These are phyloP conservation scores for Phytophthora pini DNA, from an alignment of 352 stramenopile species.

Conservation along the genomic window DNA sequence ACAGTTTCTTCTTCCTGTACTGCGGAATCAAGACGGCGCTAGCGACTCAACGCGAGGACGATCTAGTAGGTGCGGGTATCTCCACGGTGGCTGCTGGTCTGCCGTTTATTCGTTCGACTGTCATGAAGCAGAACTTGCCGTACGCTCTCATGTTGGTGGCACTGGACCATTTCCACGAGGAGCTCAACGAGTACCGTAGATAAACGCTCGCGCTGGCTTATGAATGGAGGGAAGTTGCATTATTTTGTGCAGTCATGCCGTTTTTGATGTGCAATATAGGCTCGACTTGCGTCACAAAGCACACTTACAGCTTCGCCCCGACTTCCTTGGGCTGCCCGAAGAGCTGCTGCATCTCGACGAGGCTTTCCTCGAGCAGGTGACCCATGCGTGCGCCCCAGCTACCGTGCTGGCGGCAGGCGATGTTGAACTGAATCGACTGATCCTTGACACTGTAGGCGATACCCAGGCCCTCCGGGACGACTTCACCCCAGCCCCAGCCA, in stretches of 20 bases:
- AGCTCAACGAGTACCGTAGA: conserved; percentile 69
- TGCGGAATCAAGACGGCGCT: conserved; percentile 78
- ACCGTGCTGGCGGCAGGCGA: conserved; percentile 67
- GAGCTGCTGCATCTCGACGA: conserved; percentile 82
- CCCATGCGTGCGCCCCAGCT: conserved; percentile 67
- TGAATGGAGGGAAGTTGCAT: too few species aligned
- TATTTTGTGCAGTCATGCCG: too few species aligned
- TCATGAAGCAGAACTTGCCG: conserved; percentile 78
- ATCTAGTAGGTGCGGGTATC: conserved; percentile 67
- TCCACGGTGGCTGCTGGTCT: conserved; percentile 52
- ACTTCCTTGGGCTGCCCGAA: conserved; percentile 40
- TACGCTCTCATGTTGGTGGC: conserved; percentile 81
- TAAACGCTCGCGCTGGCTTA: conserved; percentile 11
- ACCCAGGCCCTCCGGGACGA: conserved; percentile 78
- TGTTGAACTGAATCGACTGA: conserved; percentile 84
- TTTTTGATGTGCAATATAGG: conserved; percentile 2
- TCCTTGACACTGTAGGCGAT: conserved; percentile 88
- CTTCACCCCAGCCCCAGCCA: conserved; percentile 85
- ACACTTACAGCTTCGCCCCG: conserved; percentile 49
- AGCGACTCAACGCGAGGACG: conserved; percentile 64
- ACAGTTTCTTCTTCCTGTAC: conserved; percentile 82
- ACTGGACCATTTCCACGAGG: conserved; percentile 85
- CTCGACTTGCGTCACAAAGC: background rate
- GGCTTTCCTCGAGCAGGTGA: conserved; percentile 77
- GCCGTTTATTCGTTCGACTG: conserved; percentile 65